These are phyloP conservation scores for Apiotrichum domesticum DNA, from an alignment of 1,284 basidiomycete genomes.

Conservation along the genomic window DNA sequence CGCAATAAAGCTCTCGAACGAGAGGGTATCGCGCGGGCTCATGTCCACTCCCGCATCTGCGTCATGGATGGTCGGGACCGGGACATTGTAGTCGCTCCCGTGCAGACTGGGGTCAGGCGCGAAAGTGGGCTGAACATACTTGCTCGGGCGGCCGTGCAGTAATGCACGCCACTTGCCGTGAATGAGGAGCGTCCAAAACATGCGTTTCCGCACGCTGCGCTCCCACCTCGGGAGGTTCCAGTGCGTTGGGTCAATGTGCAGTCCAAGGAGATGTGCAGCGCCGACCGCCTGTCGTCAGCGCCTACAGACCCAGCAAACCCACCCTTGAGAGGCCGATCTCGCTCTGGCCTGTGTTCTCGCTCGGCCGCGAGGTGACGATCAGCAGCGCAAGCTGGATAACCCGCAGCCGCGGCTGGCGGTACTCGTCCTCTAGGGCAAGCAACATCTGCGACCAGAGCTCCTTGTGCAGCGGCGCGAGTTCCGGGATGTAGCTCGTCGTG, in stretches of 20 bases:
- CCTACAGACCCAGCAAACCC: background rate
- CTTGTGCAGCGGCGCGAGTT: slow-evolving; percentile 25
- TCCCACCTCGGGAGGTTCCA: slow-evolving; percentile 45
- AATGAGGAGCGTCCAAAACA: slow-evolving; percentile 40
- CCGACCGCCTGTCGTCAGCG: slow-evolving; percentile 25
- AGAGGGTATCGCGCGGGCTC: slow-evolving; percentile 7
- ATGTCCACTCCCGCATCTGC: slow-evolving; percentile 12
- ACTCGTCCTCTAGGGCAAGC: slow-evolving; percentile 38
- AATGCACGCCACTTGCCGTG: slow-evolving; percentile 39
- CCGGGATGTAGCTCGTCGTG: slow-evolving; percentile 24
- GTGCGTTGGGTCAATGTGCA: slow-evolving; percentile 38
- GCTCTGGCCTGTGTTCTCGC: slow-evolving; percentile 29
- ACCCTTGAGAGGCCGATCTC: slow-evolving; percentile 28
- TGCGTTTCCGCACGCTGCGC: slow-evolving; percentile 28
- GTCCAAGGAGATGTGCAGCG: slow-evolving; percentile 38
- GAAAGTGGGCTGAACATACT: slow-evolving; percentile 11
- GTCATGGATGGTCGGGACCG: slow-evolving; percentile 27
- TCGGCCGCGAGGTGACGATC: slow-evolving; percentile 25
- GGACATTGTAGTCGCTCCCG: slow-evolving; percentile 24
- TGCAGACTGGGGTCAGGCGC: slow-evolving; percentile 6
- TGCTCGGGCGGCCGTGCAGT: slow-evolving; percentile 33
- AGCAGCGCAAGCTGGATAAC: slow-evolving; percentile 36
- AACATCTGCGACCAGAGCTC: slow-evolving; percentile 30
- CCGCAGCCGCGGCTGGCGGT: slow-evolving; percentile 31
- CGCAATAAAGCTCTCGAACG: slow-evolving; percentile 28